Base-by-base conservation (phyloP, 129 eudicot species). In the Helianthus annuus region DNA sequence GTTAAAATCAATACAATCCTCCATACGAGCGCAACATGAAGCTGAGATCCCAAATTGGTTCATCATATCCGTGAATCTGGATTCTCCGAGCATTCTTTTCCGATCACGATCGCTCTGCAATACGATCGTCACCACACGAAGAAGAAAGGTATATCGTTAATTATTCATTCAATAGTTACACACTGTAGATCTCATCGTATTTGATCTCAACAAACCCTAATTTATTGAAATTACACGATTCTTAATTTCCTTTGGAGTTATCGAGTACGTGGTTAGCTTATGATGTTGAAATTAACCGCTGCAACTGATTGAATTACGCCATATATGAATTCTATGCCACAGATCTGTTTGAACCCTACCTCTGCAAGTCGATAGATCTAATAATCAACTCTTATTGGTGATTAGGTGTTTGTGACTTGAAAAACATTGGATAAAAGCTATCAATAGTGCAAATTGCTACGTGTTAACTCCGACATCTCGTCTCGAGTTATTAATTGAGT, bases 41-140 rank as follows among this genome's bases (percentile, higher is more conserved):
- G 0, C 36, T 32, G 36, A 7, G 24, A 3, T 36, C 39, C 42
- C 62, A 70, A 70, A 10, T 6, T 1, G 55, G 17, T 56, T 42
- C 27, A 39, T 54, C 65, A 4, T 8, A n/a, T 51, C 52, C 55
- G 34, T 69, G 22, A 22, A 70, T 71, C 56, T 14, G 15, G 5
- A 3, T 72, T 69, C 64, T 11, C 44, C 66, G n/a, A 56, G 11
- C 42, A 44, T 0, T 48, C 32, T 45, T 52, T 71, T 57, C 36
- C 46, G 60, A 14, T 60, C 16, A 27, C 32, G 46, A 44, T 58
- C 68, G 59, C 48, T n/a, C 12, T 45, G 76, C 42, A 17, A 72
- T 71, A 58, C 57, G 36, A 14, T 72, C 44, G 17, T 72, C 76
- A 46, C 48, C 60, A 19, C 15, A 27, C 58, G 29, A 22, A 24